These are phyloP conservation scores for Fagus crenata DNA, from an alignment of 306 rosid genomes.

Conservation along the genomic window DNA sequence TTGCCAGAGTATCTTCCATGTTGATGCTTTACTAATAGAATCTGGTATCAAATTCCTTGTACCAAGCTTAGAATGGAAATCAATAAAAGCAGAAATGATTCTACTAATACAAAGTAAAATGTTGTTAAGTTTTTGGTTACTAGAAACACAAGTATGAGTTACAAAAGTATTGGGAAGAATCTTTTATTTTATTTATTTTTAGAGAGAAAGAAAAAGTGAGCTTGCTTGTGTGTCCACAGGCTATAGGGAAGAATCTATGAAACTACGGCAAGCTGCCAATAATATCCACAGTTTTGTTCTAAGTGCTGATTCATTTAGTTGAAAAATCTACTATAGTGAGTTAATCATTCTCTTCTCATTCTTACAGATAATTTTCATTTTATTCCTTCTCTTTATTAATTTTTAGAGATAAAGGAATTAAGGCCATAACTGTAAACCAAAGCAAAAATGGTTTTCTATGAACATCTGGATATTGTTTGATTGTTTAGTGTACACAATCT, in stretches of 20 bases:
- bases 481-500: neutral
- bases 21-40: slow-evolving; percentile 36
- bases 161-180: slow-evolving; percentile 8
- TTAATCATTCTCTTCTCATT: neutral
- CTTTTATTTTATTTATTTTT: neutral
- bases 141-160: neutral
- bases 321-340: neutral
- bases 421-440: too few species aligned
- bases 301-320: slow-evolving; percentile 22
- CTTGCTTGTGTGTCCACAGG: too few species aligned
- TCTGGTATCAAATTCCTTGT: slow-evolving; percentile 52
- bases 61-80: slow-evolving; percentile 29
- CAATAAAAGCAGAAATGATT: slow-evolving; percentile 26
- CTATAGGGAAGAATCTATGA: slow-evolving; percentile 2
- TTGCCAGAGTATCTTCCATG: slow-evolving; percentile 47
- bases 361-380: too few species aligned
- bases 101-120: neutral
- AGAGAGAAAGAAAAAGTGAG: too few species aligned
- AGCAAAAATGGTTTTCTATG: too few species aligned
- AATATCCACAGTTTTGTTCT: slow-evolving; percentile 29
- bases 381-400: neutral
- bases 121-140: slow-evolving; percentile 5
- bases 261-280: slow-evolving; percentile 32
- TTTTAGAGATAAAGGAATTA: too few species aligned
- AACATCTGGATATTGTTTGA: too few species aligned